Conservation (phyloP, 2,329 filamentous ascomycete genomes). For the Epichloe festucae region DNA sequence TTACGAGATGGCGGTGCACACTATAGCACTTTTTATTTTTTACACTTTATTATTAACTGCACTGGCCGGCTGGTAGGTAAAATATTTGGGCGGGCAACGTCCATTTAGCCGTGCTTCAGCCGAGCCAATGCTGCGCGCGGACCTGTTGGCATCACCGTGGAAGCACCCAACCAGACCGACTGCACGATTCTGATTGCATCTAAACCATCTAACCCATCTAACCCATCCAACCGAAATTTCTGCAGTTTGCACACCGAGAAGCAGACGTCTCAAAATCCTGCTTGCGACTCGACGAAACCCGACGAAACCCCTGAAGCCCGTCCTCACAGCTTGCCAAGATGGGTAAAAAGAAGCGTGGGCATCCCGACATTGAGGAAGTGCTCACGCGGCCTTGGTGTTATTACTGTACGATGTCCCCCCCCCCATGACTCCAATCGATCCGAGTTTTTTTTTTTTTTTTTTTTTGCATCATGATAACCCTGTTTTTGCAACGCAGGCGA, state of each 20-base stretch:
- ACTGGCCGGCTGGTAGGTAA: too few species aligned
- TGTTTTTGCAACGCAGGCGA: conserved; percentile 42
- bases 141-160: neutral
- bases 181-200: neutral
- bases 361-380: conserved; percentile 79
- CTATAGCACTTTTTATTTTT: too few species aligned
- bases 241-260: neutral
- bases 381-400: conserved; percentile 90
- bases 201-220: neutral
- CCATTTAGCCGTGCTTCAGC: conserved; percentile 13
- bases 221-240: neutral
- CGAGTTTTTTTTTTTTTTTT: too few species aligned
- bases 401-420: conserved; percentile 51
- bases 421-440: neutral
- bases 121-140: conserved; percentile 4
- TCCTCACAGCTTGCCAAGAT: conserved; percentile 29
- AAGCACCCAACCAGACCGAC: neutral
- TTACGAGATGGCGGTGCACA: too few species aligned
- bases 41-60: too few species aligned
- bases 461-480: conserved; percentile 12
- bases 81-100: neutral
- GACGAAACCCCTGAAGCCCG: neutral
- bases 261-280: neutral
- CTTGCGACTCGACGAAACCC: neutral
- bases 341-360: conserved; percentile 83